Evolutionary conservation across 192 early-diverging fungal species (phyloP).

Genomic region (Linderina pennispora): DNA sequence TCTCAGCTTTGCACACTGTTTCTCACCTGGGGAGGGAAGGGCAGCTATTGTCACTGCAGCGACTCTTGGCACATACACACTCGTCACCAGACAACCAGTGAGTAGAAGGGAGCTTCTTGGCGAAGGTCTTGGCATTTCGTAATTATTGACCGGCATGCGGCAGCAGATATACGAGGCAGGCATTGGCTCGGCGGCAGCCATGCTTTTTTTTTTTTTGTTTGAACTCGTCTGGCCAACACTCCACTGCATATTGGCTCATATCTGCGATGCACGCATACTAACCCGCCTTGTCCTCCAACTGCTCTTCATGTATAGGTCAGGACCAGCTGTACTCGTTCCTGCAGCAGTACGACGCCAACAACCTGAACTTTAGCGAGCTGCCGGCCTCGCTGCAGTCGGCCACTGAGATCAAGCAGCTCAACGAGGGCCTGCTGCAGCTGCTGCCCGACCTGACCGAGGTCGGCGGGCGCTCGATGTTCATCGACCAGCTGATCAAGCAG

Average conservation of each 20-base stretch:
- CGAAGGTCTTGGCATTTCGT: neutral
- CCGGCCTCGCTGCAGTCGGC: slow-evolving; percentile 34
- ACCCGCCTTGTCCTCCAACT: neutral
- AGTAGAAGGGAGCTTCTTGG: too few relatives aligned
- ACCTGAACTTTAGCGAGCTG: slow-evolving; percentile 27
- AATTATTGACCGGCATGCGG: neutral
- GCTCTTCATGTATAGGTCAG: slow-evolving; percentile 17
- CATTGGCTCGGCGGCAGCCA: too few relatives aligned
- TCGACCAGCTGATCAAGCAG: slow-evolving; percentile 44
- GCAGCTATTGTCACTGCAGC: too few relatives aligned
- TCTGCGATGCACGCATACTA: slow-evolving; percentile 3
- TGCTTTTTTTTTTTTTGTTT: too few relatives aligned
- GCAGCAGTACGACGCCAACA: slow-evolving; percentile 33
- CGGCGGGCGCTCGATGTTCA: slow-evolving; percentile 30
- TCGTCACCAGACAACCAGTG: too few relatives aligned
- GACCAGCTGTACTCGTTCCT: slow-evolving; percentile 24
- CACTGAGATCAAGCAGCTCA: slow-evolving; percentile 38
- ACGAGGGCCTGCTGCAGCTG: slow-evolving; percentile 41
- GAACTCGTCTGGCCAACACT: too few relatives aligned
- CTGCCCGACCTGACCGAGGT: slow-evolving; percentile 38
- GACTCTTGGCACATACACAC: too few relatives aligned
- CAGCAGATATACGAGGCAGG: too few relatives aligned
- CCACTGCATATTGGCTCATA: too few relatives aligned
- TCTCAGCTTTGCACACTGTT: too few relatives aligned
- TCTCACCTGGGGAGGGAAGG: too few relatives aligned